These are phyloP conservation scores for Epichloe elymi DNA, from an alignment of 2,329 filamentous ascomycete genomes.

Conservation along the genomic window DNA sequence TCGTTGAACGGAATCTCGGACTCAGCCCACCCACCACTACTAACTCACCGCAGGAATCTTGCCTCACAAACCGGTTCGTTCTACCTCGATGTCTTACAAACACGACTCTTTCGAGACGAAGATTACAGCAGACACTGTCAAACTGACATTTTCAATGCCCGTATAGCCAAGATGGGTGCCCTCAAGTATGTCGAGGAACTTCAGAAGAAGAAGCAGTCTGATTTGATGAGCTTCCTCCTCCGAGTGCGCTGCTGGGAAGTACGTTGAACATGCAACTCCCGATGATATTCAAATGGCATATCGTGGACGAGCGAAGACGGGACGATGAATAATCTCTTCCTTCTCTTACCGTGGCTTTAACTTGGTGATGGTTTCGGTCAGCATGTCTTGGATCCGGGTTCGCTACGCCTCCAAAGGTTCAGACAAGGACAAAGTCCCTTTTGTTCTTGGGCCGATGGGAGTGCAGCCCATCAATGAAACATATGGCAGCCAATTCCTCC, in stretches of 20 bases:
- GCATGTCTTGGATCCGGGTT: background rate
- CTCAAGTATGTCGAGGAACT: constrained; percentile 99
- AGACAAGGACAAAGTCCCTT: too few species aligned
- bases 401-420: background rate
- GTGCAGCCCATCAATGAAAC: too few species aligned
- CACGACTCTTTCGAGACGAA: background rate
- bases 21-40: constrained; percentile 18
- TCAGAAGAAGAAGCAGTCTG: constrained; percentile 99
- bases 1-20: constrained; percentile 18
- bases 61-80: constrained; percentile 25
- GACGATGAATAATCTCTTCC: constrained; percentile 6
- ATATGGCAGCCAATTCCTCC: background rate
- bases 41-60: constrained; percentile 25
- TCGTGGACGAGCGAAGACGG: constrained; percentile 21
- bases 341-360: background rate
- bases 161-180: constrained; percentile 80
- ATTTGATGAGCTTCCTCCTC: constrained; percentile 99
- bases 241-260: constrained; percentile 99
- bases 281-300: constrained; percentile 13
- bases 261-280: constrained; percentile 38
- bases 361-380: background rate
- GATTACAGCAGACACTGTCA: background rate
- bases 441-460: too few species aligned
- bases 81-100: background rate
- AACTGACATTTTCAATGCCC: constrained; percentile 1